Evolutionary conservation across 2,329 filamentous ascomycete genomes (phyloP), one percentile per base, ranked within the genome.

Genomic region (Harringtonia lauricola): DNA sequence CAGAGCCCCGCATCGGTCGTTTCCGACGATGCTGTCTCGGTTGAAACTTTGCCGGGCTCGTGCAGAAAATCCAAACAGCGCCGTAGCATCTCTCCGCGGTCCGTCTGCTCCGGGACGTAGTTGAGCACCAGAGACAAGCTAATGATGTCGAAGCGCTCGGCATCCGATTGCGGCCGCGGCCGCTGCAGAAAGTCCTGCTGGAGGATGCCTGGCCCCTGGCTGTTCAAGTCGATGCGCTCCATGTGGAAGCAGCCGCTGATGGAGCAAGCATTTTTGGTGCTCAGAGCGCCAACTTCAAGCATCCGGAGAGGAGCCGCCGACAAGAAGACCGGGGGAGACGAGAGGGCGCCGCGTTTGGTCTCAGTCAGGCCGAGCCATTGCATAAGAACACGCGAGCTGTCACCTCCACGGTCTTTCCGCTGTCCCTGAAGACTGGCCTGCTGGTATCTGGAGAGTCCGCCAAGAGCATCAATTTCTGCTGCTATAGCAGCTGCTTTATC

Each of bases 111-210:
- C 0, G 90, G 86, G 3, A 96, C 89, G 57, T 88, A 98, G 61
- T 98, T 98, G 49, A 98, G 70, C 6, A 98, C 92, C 42, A 98
- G 67, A 9, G 88, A 95, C 21, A 98, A 69, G 40, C 88, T 95
- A 55, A 98, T 82, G 41, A 96, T 76, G 58, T 98, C 86, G 58
- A 96, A 96, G 19, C 68, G 68, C 34, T 88, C 79, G 1, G 65
- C 60, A 7, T 73, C 66, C 19, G 71, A 60, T 6, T 57, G 59
- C 0, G 90, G 90, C 3, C 90, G 61, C 1, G 88, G 85, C 22
- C 88, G 74, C 52, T 86, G 66, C 89, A 98, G 95, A 57, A 98
- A 96, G 60, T 98, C 87, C 58, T 95, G 87, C 60, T 94, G 79
- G 45, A 80, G 59, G 51, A 98, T 98, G 1, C 79, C 81, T 1